Evolutionary conservation across 331 rosid genomes (phyloP).

Genomic region (Phaseolus coccineus): DNA sequence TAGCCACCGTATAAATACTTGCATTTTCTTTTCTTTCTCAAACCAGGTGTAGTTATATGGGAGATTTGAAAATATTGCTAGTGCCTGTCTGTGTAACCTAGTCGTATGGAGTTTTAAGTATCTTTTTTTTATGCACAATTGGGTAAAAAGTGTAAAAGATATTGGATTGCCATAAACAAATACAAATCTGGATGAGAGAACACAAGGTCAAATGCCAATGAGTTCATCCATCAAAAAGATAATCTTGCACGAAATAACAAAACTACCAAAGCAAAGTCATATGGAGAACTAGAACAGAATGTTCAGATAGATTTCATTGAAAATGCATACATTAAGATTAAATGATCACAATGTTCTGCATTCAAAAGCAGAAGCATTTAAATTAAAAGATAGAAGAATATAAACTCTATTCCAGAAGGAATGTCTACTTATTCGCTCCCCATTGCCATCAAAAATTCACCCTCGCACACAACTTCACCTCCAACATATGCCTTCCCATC

Average conservation of each 20-base stretch:
- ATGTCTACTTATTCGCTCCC: slow-evolving; percentile 53
- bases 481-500: slow-evolving; percentile 90
- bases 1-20: slow-evolving; percentile 33
- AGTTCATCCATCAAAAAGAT: background rate
- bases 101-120: background rate
- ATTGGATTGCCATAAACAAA: slow-evolving; percentile 31
- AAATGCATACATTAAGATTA: slow-evolving; percentile 17
- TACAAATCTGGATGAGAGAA: background rate
- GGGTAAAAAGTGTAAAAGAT: background rate
- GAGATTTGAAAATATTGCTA: slow-evolving; percentile 14
- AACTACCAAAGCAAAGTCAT: background rate
- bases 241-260: background rate
- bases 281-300: slow-evolving; percentile 13
- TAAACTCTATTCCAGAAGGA: slow-evolving; percentile 21
- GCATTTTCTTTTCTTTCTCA: slow-evolving; percentile 32
- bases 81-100: slow-evolving; percentile 1
- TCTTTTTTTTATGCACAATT: slow-evolving; percentile 4
- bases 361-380: slow-evolving; percentile 3
- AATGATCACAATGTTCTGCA: slow-evolving; percentile 30
- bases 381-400: slow-evolving; percentile 17
- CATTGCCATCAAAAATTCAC: slow-evolving; percentile 78
- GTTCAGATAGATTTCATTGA: slow-evolving; percentile 27
- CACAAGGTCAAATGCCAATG: background rate
- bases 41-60: background rate
- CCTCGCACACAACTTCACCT: slow-evolving; percentile 91